Evolutionary conservation across 805 yeast genomes (phyloP).

Genomic region (Metschnikowia gelsemii): DNA sequence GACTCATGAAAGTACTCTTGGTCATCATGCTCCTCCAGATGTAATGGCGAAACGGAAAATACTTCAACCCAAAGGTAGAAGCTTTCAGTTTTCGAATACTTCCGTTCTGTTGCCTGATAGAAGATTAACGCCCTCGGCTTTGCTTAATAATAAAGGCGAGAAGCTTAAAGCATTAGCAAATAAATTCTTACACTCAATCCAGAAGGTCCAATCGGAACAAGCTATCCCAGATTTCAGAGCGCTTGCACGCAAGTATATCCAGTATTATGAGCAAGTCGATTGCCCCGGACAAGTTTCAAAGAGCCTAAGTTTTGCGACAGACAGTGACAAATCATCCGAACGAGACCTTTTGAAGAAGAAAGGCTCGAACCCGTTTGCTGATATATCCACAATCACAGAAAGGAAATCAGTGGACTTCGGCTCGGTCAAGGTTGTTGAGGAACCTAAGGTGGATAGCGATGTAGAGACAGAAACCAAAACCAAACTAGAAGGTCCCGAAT

Average conservation of each 20-base stretch:
- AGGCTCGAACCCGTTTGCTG: constrained; percentile 1
- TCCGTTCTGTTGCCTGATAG: not conserved
- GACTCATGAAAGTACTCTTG: constrained; percentile 34
- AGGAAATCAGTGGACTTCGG: not conserved
- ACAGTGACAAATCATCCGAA: too few species aligned
- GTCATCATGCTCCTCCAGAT: constrained; percentile 48
- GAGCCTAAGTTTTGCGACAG: too few species aligned
- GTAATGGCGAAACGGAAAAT: constrained; percentile 71
- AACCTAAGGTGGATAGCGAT: constrained; percentile 22
- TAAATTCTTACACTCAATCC: constrained; percentile 52
- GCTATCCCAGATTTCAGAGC: constrained; percentile 57
- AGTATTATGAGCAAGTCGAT: constrained; percentile 45
- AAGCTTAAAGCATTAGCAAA: constrained; percentile 66
- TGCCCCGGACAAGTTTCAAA: not conserved
- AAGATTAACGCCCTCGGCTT: not conserved
- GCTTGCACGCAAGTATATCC: constrained; percentile 56
- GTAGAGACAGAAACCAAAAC: constrained; percentile 22
- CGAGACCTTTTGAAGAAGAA: not conserved
- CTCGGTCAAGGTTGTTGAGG: not conserved
- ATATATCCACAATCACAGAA: not conserved
- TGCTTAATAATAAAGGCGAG: constrained; percentile 35
- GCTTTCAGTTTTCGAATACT: constrained; percentile 9
- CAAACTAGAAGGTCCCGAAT: constrained; percentile 38
- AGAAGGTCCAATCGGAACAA: constrained; percentile 39
- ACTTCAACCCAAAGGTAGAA: constrained; percentile 49